Evolutionary conservation across 2,329 filamentous ascomycete species (phyloP), one percentile per base, ranked within the genome.

Genomic region (Coniochaeta sp.): DNA sequence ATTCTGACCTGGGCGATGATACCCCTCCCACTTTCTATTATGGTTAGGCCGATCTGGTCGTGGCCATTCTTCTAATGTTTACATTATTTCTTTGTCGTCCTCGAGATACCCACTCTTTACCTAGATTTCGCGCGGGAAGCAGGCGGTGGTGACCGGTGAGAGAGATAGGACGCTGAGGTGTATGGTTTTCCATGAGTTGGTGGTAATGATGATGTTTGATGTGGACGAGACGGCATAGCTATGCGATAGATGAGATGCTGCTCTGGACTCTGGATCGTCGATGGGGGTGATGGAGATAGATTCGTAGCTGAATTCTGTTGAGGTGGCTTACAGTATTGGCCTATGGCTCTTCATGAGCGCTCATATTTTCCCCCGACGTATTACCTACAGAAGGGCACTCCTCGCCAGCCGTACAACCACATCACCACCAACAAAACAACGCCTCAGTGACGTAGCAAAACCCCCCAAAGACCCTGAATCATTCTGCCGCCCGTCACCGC

Each of bases 21-120:
- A 42, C 38, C 38, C 38, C 38, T 42, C 38, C 38, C 38, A 26
- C 38, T 26, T 42, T 42, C 26, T 12, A 12, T 30, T 30, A 12
- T 30, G 38, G 22, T 26, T 3, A 14, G 20, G 26, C 38, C 20
- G 38, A 24, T 14, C 26, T 26, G 38, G 4, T 26, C n/a, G 18
- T 3, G 12, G 7, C 20, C 18, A n/a, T 26, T 26, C 2, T 26
- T n/a, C 18, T 22, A 12, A 30, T 7, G 22, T 42, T 18, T 42
- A 42, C n/a, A 42, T 42, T 24, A 10, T 4, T 24, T 26, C 26
- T 42, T 26, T 42, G 18, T 42, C 26, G 38, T 42, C 38, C 38
- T 42, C 38, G n/a, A 42, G 38, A 42, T 42, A 42, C 38, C 38
- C 38, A 42, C 38, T 42, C 38, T 42, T 42, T 42, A 42, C 38